A percentile compares a stretch with the other conserved stretches of the same genome.
phyloP scores from a whole-genome alignment of 108 stramenopile genomes.

The Nitzschia inconspicua region DNA sequence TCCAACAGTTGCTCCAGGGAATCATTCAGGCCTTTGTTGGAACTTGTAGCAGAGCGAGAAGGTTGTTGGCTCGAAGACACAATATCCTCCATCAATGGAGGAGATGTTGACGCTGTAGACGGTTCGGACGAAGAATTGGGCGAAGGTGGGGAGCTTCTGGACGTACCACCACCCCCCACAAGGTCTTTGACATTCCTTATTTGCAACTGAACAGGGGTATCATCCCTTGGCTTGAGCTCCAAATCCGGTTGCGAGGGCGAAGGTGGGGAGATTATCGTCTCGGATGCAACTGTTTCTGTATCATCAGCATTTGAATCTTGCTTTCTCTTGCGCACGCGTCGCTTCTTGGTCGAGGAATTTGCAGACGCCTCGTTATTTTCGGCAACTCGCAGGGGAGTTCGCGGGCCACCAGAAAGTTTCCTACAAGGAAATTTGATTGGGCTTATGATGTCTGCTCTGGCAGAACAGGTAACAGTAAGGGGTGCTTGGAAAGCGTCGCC shows the following conservation, averaged over 20 bases:
- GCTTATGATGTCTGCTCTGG: too few species aligned
- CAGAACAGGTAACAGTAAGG: too few species aligned
- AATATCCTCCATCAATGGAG: constrained; percentile 25
- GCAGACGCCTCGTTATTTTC: too few species aligned
- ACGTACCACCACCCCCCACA: neutral
- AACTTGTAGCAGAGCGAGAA: neutral
- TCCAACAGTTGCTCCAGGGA: constrained; percentile 65
- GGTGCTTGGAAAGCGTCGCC: too few species aligned
- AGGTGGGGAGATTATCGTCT: neutral
- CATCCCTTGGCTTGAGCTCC: constrained; percentile 25
- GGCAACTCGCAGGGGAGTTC: too few species aligned
- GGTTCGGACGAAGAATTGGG: neutral
- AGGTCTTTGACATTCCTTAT: constrained; percentile 43
- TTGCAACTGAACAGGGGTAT: constrained; percentile 46
- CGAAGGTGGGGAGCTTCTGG: neutral
- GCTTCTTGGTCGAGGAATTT: neutral
- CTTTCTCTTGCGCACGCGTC: constrained; percentile 45
- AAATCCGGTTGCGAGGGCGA: neutral
- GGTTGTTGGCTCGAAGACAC: too few species aligned
- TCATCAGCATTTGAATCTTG: constrained; percentile 27
- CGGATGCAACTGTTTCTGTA: neutral
- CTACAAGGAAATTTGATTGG: too few species aligned
- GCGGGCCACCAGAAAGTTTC: too few species aligned
- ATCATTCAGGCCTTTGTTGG: constrained; percentile 27
- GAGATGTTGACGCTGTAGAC: neutral